Evolutionary conservation across 805 yeast genomes (phyloP), one percentile per base, ranked within the genome.

Genomic region (Metschnikowia peoriensis): DNA sequence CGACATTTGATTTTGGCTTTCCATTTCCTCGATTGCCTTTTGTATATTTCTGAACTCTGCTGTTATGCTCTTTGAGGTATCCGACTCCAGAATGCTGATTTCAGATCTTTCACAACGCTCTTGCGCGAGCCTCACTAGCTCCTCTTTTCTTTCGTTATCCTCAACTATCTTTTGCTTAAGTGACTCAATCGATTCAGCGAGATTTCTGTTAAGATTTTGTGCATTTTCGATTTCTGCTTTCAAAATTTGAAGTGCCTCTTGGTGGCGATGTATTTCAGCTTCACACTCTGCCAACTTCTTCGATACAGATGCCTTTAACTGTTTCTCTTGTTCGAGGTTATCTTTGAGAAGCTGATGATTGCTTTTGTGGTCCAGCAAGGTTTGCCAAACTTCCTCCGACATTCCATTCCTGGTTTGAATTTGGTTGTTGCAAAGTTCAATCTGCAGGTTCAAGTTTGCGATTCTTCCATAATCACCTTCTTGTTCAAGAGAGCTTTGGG

Each of bases 1-100:
- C 0, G 84, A 65, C 50, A 80, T 73, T 0, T 88, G 89, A 12
- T 84, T 65, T 27, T 70, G 67, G 41, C 68, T 68, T 57, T 86
- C 88, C 2, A 84, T 81, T 49, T 72, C 75, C 46, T 74, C 69
- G 15, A 87, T 76, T 17, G 76, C 75, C 35, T 64, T 60, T 17
- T 79, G 75, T 14, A 84, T 72, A 16, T 66, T 70, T 27, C 68
- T 71, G 47, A 82, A 75, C 60, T 83, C 86, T 2, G 62, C 55
- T 27, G 76, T 77, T 11, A 86, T 78, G 1, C 77, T 72, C 6
- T 81, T 81, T 14, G 72, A 66, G 1, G 79, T 71, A 39, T 77
- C 78, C 0, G 76, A 65, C 0, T 70, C 74, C 6, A 66, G 52
- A 1, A 76, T 56, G 4, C 65, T 65, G 0, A 84, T 77, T 16